Conservation (phyloP, 306 rosid genomes). For the Pyrus betulifolia region DNA sequence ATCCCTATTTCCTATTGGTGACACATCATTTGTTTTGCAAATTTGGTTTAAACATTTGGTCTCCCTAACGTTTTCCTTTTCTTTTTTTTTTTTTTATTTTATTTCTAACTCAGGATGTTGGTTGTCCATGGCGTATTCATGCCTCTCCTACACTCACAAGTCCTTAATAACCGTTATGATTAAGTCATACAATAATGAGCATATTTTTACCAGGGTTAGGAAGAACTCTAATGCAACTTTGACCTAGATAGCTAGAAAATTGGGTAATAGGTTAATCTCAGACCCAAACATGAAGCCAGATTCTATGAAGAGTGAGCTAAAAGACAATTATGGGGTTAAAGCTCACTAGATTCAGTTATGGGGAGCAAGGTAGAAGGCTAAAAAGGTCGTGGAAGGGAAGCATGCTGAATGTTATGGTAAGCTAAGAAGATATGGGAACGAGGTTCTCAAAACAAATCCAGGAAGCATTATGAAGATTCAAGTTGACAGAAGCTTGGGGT, state of each 20-base stretch:
- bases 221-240: background rate
- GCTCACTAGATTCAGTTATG: background rate
- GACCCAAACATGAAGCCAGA: background rate
- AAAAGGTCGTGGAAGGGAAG: background rate
- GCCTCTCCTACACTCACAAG: background rate
- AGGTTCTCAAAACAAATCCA: background rate
- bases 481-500: background rate
- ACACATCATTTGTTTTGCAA: too few species aligned
- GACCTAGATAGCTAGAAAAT: background rate
- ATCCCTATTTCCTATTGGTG: too few species aligned
- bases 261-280: background rate
- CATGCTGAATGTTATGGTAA: background rate
- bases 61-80: too few species aligned
- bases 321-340: background rate
- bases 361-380: background rate
- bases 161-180: background rate
- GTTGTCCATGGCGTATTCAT: background rate
- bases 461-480: background rate
- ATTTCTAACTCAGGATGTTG: background rate
- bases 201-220: background rate
- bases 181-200: background rate
- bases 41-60: too few species aligned
- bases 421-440: background rate
- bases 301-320: too few species aligned
- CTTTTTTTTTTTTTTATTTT: too few species aligned